Evolutionary conservation across 1,284 basidiomycete genomes (phyloP).

Genomic region (Cystobasidiaceae sp.): DNA sequence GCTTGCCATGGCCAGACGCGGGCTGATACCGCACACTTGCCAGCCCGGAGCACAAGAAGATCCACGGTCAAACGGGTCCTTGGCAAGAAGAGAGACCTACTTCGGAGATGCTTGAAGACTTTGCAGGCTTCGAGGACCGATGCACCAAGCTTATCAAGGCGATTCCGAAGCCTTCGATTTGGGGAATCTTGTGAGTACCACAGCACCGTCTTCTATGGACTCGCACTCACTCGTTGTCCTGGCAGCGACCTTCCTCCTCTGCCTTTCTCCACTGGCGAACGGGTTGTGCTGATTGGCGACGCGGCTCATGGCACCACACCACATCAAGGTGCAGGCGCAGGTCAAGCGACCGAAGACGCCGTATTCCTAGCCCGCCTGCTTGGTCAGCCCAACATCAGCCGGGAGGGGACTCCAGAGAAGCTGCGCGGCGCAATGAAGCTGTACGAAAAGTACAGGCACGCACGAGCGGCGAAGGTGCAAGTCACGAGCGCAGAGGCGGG

Average conservation of each 20-base stretch:
- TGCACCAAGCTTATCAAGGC: constrained; percentile 38
- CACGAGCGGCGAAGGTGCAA: constrained; percentile 40
- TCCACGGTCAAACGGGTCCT: constrained; percentile 34
- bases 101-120: constrained; percentile 43
- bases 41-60: constrained; percentile 36
- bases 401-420: not conserved
- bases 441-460: constrained; percentile 40
- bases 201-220: constrained; percentile 30
- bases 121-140: constrained; percentile 37
- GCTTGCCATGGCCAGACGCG: no score
- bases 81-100: constrained; percentile 42
- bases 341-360: constrained; percentile 45
- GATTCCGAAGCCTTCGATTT: constrained; percentile 33
- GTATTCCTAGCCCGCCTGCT: constrained; percentile 43
- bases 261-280: constrained; percentile 36
- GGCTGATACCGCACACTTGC: not conserved
- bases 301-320: constrained; percentile 35
- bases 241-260: constrained; percentile 38
- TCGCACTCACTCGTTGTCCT: constrained; percentile 33
- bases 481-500: constrained; percentile 39
- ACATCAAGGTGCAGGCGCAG: constrained; percentile 42
- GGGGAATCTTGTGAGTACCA: constrained; percentile 30
- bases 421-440: constrained; percentile 35
- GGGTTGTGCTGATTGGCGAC: constrained; percentile 42
- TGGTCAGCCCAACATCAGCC: constrained; percentile 36